Percentiles rank a stretch among this genome's conserved stretches.
Evolutionary conservation across 345 rosid genomes (phyloP).

Genomic region (Lagerstroemia speciosa): DNA sequence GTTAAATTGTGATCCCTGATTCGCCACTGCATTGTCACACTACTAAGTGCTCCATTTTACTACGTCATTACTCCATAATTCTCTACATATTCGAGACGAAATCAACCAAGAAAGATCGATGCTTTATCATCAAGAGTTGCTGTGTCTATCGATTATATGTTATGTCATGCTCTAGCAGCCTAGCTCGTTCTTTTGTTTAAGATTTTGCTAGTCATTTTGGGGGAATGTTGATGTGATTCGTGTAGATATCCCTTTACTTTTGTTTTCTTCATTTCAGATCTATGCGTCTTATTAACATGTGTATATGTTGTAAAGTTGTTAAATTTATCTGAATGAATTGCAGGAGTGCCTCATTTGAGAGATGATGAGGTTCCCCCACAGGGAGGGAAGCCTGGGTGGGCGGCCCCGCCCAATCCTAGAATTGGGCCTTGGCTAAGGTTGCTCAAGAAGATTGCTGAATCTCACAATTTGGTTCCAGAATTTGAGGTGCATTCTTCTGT

Average conservation of each 20-base stretch:
- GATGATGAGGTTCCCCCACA: constrained; percentile 76
- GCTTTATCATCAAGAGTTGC: not conserved
- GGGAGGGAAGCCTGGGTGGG: constrained; percentile 94
- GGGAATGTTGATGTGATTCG: not conserved
- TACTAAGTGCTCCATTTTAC: not conserved
- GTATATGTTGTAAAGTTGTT: not conserved
- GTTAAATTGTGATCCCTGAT: not conserved
- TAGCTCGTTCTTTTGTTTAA: not conserved
- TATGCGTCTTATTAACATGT: not conserved
- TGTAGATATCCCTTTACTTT: not conserved
- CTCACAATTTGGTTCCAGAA: constrained; percentile 77
- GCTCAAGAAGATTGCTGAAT: constrained; percentile 53
- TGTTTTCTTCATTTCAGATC: not conserved
- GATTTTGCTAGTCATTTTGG: not conserved
- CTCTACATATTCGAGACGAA: not conserved
- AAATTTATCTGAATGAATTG: not conserved
- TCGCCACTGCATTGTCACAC: not conserved
- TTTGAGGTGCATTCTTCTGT: constrained; percentile 56
- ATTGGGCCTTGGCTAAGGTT: constrained; percentile 87
- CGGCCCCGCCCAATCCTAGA: constrained; percentile 73
- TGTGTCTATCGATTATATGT: not conserved
- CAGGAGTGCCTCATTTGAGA: constrained; percentile 78
- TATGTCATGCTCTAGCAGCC: not conserved
- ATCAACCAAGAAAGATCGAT: not conserved
- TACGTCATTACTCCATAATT: not conserved